Conservation (phyloP, 148 eudicot species). For the Hydrangea macrophylla region DNA sequence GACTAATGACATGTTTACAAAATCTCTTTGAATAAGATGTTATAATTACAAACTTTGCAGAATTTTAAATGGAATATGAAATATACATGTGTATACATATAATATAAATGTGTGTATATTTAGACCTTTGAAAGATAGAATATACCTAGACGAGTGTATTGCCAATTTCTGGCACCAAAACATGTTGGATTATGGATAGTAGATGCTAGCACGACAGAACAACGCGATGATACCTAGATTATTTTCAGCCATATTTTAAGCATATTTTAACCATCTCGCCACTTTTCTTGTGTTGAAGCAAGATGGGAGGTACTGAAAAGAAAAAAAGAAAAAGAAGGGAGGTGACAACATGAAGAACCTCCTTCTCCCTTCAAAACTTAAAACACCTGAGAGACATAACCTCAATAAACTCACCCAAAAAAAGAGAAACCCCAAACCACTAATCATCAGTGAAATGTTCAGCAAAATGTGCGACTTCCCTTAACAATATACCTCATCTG, state of each 20-base stretch:
- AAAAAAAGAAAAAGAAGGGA: background rate
- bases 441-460: background rate
- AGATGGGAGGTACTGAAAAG: too few species aligned
- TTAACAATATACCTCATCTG: conserved; percentile 89
- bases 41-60: background rate
- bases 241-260: background rate
- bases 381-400: background rate
- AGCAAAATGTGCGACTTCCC: too few species aligned
- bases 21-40: background rate
- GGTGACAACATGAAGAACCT: background rate
- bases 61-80: too few species aligned
- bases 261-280: background rate
- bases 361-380: conserved; percentile 1
- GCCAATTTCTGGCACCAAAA: too few species aligned
- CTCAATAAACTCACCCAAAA: background rate
- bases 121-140: too few species aligned
- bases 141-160: too few species aligned
- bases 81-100: background rate
- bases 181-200: too few species aligned
- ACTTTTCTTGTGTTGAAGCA: background rate
- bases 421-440: background rate
- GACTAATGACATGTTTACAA: background rate
- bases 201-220: background rate
- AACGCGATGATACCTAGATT: too few species aligned
- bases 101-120: too few species aligned